phyloP scores from a whole-genome alignment of 345 rosid genomes.

The Sonneratia alba region DNA sequence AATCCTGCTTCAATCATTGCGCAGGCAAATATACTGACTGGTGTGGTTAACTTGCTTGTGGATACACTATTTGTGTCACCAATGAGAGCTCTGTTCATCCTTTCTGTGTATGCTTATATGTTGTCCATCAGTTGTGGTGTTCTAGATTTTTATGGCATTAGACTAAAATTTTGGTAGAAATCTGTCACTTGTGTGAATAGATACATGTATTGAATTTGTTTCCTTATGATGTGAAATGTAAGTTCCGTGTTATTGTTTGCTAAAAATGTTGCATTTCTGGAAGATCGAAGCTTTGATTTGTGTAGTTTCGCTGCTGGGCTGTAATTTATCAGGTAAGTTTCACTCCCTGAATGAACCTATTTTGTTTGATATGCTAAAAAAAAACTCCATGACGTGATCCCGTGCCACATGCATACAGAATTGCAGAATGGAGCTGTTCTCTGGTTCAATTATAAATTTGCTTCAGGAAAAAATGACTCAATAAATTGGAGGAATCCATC shows the following conservation, averaged over 20 bases:
- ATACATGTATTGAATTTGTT: background rate
- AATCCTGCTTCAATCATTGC: constrained; percentile 8
- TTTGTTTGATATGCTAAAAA: background rate
- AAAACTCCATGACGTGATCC: background rate
- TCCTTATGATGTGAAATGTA: background rate
- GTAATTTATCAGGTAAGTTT: background rate
- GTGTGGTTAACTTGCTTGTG: constrained; percentile 52
- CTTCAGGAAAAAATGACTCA: background rate
- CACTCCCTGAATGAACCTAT: background rate
- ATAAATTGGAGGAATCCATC: background rate
- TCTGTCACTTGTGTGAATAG: background rate
- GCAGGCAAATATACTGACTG: constrained; percentile 82
- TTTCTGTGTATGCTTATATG: constrained; percentile 35
- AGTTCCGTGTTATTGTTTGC: background rate
- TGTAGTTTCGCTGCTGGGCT: background rate
- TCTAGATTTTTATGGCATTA: constrained; percentile 38
- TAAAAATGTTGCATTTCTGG: background rate
- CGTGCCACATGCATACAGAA: background rate
- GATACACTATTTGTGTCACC: constrained; percentile 53
- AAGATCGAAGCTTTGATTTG: background rate
- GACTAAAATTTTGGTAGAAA: constrained; percentile 64
- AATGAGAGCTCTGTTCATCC: constrained; percentile 33
- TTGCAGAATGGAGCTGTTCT: constrained; percentile 6
- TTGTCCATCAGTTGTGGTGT: constrained; percentile 36
- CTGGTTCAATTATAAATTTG: background rate